Conservation (phyloP, 371 early-diverging fungal genomes). For the Mortierella sp. region DNA sequence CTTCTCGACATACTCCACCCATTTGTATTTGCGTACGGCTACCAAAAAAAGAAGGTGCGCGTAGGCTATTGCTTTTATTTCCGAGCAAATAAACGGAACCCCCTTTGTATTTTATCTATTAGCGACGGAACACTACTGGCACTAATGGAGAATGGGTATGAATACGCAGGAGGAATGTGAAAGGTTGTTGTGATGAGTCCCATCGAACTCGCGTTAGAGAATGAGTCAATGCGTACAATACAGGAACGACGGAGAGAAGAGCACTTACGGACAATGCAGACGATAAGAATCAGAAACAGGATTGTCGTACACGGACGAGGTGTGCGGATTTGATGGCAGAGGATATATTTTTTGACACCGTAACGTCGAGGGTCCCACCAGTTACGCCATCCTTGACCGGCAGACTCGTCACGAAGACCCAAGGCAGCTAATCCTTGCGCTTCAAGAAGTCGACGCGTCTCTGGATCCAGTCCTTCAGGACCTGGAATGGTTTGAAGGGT, state of each 20-base stretch:
- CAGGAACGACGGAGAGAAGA: not conserved
- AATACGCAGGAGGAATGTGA: not conserved
- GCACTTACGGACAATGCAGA: conserved; percentile 32
- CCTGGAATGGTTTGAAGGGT: conserved; percentile 39
- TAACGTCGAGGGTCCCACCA: conserved; percentile 51
- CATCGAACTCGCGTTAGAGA: not conserved
- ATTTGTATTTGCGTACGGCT: not conserved
- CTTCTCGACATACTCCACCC: not conserved
- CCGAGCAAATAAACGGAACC: not conserved
- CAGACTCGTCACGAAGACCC: conserved; percentile 16
- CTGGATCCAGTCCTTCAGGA: conserved; percentile 36
- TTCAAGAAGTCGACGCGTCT: conserved; percentile 38
- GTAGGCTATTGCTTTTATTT: not conserved
- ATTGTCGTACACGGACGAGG: conserved; percentile 38
- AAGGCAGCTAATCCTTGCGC: conserved; percentile 30
- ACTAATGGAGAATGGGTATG: not conserved
- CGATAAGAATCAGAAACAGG: conserved; percentile 24
- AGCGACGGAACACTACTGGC: conserved; percentile 12
- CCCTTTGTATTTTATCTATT: not conserved
- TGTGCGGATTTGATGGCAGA: conserved; percentile 25
- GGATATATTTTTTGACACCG: conserved; percentile 34
- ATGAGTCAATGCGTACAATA: not conserved
- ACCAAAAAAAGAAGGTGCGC: not conserved
- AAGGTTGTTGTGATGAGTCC: not conserved
- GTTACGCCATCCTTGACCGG: not conserved